phyloP scores from a whole-genome alignment of 2,329 filamentous ascomycete species.

The Fusarium anguioides region DNA sequence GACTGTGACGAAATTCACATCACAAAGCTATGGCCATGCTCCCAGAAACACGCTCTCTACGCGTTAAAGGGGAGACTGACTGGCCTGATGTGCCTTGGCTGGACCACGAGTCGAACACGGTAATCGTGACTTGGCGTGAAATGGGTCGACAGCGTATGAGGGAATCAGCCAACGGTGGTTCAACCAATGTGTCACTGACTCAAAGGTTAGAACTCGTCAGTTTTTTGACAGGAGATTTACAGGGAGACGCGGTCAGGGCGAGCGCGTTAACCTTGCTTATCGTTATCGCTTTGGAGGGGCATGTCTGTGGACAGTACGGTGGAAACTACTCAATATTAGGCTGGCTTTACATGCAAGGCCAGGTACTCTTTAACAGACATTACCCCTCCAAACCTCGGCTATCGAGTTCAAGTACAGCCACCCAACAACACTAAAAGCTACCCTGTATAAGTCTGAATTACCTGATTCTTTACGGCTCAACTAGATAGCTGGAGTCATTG shows the following conservation, averaged over 20 bases:
- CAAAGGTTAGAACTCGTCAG: neutral
- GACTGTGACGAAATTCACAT: constrained; percentile 19
- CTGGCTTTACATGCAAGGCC: too few species aligned
- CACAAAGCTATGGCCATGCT: constrained; percentile 3
- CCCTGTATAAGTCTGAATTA: too few species aligned
- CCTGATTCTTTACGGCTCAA: too few species aligned
- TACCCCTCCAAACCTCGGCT: too few species aligned
- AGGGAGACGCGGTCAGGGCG: neutral
- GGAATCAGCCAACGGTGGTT: constrained; percentile 12
- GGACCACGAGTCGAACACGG: constrained; percentile 30
- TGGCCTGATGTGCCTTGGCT: constrained; percentile 14
- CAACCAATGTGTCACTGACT: neutral
- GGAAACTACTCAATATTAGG: too few species aligned
- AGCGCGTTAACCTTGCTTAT: neutral
- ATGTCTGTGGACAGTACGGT: too few species aligned
- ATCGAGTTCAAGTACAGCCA: too few species aligned
- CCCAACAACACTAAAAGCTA: too few species aligned
- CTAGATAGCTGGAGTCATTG: too few species aligned
- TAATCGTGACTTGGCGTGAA: constrained; percentile 33
- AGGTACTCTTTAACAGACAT: too few species aligned
- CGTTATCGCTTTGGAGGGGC: neutral
- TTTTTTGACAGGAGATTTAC: neutral
- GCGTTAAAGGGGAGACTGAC: neutral
- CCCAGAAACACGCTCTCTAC: constrained; percentile 25
- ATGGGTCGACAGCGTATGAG: constrained; percentile 18